These are phyloP conservation scores for Rhamnella rubrinervis DNA, from an alignment of 331 rosid species.

Conservation along the genomic window DNA sequence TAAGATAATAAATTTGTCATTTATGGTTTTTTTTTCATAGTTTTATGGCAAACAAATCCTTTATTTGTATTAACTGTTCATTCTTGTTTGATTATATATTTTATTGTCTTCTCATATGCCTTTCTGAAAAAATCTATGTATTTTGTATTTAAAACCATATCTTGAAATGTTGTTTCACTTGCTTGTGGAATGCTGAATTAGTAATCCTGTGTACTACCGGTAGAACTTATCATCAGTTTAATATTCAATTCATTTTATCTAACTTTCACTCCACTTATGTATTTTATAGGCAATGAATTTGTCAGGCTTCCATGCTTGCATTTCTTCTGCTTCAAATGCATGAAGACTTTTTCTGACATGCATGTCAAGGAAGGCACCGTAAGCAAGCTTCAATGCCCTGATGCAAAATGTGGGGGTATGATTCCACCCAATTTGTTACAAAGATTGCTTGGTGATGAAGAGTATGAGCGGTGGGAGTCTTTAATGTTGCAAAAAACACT, in stretches of 20 bases:
- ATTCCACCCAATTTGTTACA: conserved; percentile 73
- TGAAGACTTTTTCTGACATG: conserved; percentile 67
- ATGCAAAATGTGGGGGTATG: conserved; percentile 63
- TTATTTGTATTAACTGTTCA: neutral
- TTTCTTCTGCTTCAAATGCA: conserved; percentile 82
- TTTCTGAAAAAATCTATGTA: too few species aligned
- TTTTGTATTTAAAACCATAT: too few species aligned
- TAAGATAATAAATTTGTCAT: neutral
- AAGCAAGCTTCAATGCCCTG: conserved; percentile 66
- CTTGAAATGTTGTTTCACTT: too few species aligned
- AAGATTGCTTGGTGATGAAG: conserved; percentile 60
- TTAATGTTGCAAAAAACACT: conserved; percentile 66
- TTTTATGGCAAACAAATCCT: neutral
- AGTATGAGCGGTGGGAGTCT: conserved; percentile 85
- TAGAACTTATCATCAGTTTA: conserved; percentile 5
- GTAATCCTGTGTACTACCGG: conserved; percentile 16
- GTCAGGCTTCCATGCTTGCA: conserved; percentile 72
- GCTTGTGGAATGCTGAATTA: too few species aligned
- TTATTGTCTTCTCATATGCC: too few species aligned
- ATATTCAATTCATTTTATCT: conserved; percentile 12
- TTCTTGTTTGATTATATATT: neutral
- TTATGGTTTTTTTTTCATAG: neutral
- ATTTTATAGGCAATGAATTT: conserved; percentile 59
- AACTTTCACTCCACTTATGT: conserved; percentile 4
- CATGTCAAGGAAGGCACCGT: conserved; percentile 83